Evolutionary conservation across 2,329 filamentous ascomycete genomes (phyloP), one percentile per base, ranked within the genome.

Genomic region (Fusarium cyanostomum): DNA sequence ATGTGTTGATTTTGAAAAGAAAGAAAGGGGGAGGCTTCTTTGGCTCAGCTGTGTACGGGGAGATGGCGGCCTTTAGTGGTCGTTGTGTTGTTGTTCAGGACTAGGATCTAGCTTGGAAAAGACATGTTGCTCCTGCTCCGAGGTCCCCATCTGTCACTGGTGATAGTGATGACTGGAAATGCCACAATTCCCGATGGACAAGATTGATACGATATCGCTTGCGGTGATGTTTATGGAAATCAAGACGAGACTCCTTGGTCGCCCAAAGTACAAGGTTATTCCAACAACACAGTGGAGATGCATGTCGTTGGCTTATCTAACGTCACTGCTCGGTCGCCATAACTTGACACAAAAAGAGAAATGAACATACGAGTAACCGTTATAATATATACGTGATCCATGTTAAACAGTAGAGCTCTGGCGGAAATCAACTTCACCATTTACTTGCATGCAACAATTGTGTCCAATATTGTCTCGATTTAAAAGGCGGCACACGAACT

Each of bases 1-100:
- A 60, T 67, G 62, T 71, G 61, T 62, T 56, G 42, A 30, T 58
- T 50, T 52, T 50, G 15, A 48, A 39, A 35, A 35, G 39, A 49
- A 44, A 26, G 12, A 48, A 37, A 45, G 15, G 24, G 26, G n/a
- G 34, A 28, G 13, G 37, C 31, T 24, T 43, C 18, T 33, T 11
- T 48, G 16, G 35, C 39, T 38, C 55, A 9, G 15, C 21, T 26
- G 38, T 44, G 41, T 28, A 37, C 44, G 34, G 41, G 43, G 55
- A 39, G 56, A 51, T 34, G 8, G 10, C 10, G 30, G 28, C 30
- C 16, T 28, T 34, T 16, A 27, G 6, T 21, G 15, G 21, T 15
- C 21, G n/a, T 39, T 26, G 35, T 38, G 9, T 30, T 49, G 9
- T 30, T 49, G 30, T 58, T 52, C 28, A 33, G 30, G 34, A 15